Evolutionary conservation across 2,329 filamentous ascomycete genomes (phyloP).

Genomic region (Emydomyces testavorans): DNA sequence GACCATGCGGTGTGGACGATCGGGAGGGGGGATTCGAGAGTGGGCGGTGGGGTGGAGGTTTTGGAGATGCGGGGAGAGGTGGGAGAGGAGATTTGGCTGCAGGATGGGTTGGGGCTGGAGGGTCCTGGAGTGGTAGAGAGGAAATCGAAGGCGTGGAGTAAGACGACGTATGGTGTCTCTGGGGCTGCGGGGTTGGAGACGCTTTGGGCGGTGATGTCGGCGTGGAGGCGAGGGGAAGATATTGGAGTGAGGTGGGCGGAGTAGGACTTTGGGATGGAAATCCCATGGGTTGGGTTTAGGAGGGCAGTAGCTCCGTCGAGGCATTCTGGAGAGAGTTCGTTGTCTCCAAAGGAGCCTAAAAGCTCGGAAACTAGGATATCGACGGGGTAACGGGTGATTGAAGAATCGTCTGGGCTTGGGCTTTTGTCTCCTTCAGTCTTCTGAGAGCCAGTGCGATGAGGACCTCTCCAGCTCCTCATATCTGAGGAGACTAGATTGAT

Average conservation of each 20-base stretch:
- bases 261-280: conserved; percentile 88
- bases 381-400: conserved; percentile 36
- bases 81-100: conserved; percentile 12
- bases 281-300: conserved; percentile 65
- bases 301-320: conserved; percentile 91
- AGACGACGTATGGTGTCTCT: conserved; percentile 89
- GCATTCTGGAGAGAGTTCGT: conserved; percentile 92
- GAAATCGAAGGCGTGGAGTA: conserved; percentile 80
- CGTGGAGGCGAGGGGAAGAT: conserved; percentile 70
- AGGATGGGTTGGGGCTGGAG: conserved; percentile 9
- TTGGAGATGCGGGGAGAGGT: conserved; percentile 5
- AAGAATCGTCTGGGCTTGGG: conserved; percentile 9
- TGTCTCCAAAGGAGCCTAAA: conserved; percentile 85
- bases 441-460: conserved; percentile 40
- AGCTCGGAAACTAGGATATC: conserved; percentile 93
- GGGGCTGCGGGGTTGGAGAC: conserved; percentile 59
- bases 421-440: conserved; percentile 20
- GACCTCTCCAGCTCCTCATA: conserved; percentile 93
- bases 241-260: conserved; percentile 91
- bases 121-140: conserved; percentile 50
- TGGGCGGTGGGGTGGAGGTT: conserved; percentile 17
- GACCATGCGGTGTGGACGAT: conserved; percentile 36
- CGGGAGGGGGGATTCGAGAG: conserved; percentile 27
- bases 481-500: conserved; percentile 91
- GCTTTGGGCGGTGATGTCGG: conserved; percentile 59